These are phyloP conservation scores for Aspergillus viridinutans DNA, from an alignment of 2,329 filamentous ascomycete species.

Conservation along the genomic window DNA sequence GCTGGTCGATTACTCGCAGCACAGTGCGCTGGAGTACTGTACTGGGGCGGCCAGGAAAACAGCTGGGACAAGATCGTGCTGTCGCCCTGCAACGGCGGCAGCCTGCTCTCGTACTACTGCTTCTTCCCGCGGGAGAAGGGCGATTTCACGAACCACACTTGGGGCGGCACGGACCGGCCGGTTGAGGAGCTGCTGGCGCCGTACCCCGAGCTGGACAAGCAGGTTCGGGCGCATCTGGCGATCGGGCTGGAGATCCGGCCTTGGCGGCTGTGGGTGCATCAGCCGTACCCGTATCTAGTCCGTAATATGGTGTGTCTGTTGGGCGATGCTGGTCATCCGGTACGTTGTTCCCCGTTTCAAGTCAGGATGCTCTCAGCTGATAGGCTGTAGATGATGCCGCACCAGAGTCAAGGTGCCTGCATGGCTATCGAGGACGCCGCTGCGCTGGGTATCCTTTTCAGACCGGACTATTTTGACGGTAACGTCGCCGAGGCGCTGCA, in stretches of 20 bases:
- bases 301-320: conserved; percentile 54
- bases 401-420: conserved; percentile 66
- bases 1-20: conserved; percentile 59
- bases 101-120: conserved; percentile 65
- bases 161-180: conserved; percentile 51
- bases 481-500: conserved; percentile 47
- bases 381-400: conserved; percentile 57
- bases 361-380: not conserved
- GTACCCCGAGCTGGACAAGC: conserved; percentile 56
- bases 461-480: conserved; percentile 44
- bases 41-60: conserved; percentile 61
- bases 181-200: conserved; percentile 58
- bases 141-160: conserved; percentile 59
- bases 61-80: conserved; percentile 68
- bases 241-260: conserved; percentile 62
- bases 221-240: conserved; percentile 54
- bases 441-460: conserved; percentile 60
- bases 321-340: conserved; percentile 64
- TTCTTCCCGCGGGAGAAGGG: conserved; percentile 60
- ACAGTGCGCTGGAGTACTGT: conserved; percentile 65
- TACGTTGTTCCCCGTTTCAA: conserved; percentile 25
- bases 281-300: conserved; percentile 57
- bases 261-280: conserved; percentile 63
- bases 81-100: conserved; percentile 63
- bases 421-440: conserved; percentile 66